Evolutionary conservation across 2,329 filamentous ascomycete genomes (phyloP).

Genomic region (Penicillium sp.): DNA sequence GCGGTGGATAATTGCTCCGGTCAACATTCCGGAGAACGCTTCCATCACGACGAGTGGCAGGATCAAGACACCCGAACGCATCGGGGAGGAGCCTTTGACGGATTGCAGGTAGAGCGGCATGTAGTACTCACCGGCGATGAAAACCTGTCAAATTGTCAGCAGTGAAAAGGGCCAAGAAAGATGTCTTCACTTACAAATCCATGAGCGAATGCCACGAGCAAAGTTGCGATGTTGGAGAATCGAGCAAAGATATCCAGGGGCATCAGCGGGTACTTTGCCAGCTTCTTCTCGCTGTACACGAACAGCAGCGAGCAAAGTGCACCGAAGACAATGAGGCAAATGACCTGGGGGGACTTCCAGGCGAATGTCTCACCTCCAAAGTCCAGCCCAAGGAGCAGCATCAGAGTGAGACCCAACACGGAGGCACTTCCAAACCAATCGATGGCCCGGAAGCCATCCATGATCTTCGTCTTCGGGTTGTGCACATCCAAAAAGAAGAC

Average conservation of each 20-base stretch:
- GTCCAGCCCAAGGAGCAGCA: conserved; percentile 56
- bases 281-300: conserved; percentile 62
- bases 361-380: conserved; percentile 56
- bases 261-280: conserved; percentile 69
- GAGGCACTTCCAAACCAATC: conserved; percentile 58
- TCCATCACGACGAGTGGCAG: conserved; percentile 59
- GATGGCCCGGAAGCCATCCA: conserved; percentile 53
- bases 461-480: conserved; percentile 54
- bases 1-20: conserved; percentile 52
- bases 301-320: conserved; percentile 53
- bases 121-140: conserved; percentile 69
- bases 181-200: conserved; percentile 38
- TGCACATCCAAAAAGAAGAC: conserved; percentile 57
- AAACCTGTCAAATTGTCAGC: conserved; percentile 49
- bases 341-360: conserved; percentile 57
- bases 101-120: conserved; percentile 74
- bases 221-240: conserved; percentile 60
- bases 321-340: conserved; percentile 57
- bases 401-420: conserved; percentile 53
- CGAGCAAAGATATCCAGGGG: conserved; percentile 63
- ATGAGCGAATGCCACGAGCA: conserved; percentile 49
- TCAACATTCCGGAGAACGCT: conserved; percentile 47
- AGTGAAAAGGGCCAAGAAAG: neutral
- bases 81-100: conserved; percentile 61
- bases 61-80: conserved; percentile 60